phyloP scores from a whole-genome alignment of 805 yeast genomes.

The Metschnikowia picachoensis region DNA sequence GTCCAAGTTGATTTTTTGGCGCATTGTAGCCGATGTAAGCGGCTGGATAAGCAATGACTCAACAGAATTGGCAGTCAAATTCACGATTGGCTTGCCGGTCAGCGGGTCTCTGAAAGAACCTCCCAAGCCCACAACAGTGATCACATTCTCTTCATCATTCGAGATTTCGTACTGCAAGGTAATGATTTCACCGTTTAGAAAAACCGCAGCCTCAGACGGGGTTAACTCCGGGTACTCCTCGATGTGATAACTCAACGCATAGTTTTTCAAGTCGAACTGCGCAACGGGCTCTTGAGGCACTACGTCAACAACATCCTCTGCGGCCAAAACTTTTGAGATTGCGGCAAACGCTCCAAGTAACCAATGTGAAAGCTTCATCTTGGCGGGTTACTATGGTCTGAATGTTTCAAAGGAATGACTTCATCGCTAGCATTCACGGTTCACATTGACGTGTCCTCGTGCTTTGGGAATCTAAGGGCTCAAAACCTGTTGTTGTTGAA shows the following conservation, averaged over 20 bases:
- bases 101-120: conserved; percentile 59
- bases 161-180: conserved; percentile 48
- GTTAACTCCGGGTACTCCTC: conserved; percentile 40
- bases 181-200: conserved; percentile 49
- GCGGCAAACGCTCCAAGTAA: conserved; percentile 8
- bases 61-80: conserved; percentile 59
- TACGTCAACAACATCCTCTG: conserved; percentile 7
- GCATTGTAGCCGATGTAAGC: conserved; percentile 47
- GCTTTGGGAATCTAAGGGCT: background rate
- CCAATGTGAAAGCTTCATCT: conserved; percentile 11
- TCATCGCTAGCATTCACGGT: too few relatives aligned
- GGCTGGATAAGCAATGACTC: conserved; percentile 56
- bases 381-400: background rate
- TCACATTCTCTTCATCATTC: conserved; percentile 50
- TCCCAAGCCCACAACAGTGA: conserved; percentile 61
- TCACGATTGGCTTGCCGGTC: conserved; percentile 49
- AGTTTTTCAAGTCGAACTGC: conserved; percentile 23
- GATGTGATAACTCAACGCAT: conserved; percentile 47
- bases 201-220: conserved; percentile 39
- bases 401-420: too few relatives aligned
- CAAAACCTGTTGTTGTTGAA: too few relatives aligned
- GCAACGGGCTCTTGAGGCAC: conserved; percentile 6
- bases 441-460: conserved; percentile 3
- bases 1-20: conserved; percentile 58
- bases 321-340: conserved; percentile 8